A percentile compares a stretch with the other conserved stretches of the same genome.
Conservation (phyloP, 2,329 filamentous ascomycete genomes). For the Xylariales sp. region DNA sequence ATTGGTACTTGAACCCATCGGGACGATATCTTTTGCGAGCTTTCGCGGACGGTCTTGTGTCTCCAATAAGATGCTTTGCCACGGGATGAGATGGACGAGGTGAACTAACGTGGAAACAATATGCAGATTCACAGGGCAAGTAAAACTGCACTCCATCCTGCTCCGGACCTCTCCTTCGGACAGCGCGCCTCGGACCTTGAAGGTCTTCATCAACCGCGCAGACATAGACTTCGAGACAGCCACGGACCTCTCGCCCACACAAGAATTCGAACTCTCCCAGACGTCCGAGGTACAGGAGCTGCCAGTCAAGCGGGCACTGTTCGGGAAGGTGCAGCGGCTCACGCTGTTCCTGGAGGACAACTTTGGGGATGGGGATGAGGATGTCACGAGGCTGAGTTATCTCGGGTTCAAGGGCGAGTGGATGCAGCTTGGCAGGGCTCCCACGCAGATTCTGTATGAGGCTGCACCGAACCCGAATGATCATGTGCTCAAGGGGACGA, state of each 20-base stretch:
- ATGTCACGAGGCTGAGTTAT: slow-evolving; percentile 75
- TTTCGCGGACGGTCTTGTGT: too few species aligned
- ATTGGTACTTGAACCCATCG: not conserved
- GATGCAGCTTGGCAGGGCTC: slow-evolving; percentile 79
- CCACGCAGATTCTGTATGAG: slow-evolving; percentile 86
- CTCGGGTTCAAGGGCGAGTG: slow-evolving; percentile 93
- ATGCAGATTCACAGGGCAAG: slow-evolving; percentile 89
- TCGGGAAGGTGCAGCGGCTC: slow-evolving; percentile 78
- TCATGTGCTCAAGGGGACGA: slow-evolving; percentile 63
- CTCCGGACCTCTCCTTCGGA: slow-evolving; percentile 70
- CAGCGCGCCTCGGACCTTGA: slow-evolving; percentile 75
- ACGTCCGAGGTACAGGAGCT: slow-evolving; percentile 82
- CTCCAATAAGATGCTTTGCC: too few species aligned
- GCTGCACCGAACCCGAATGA: slow-evolving; percentile 87
- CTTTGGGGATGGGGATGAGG: slow-evolving; percentile 74
- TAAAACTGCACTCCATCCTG: slow-evolving; percentile 86
- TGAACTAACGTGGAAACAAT: too few species aligned
- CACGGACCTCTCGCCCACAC: slow-evolving; percentile 64
- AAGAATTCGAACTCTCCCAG: slow-evolving; percentile 72
- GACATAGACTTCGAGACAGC: slow-evolving; percentile 81
- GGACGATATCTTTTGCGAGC: not conserved
- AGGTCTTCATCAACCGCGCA: slow-evolving; percentile 81
- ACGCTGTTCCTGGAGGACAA: slow-evolving; percentile 91
- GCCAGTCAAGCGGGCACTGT: slow-evolving; percentile 79
- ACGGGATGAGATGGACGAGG: too few species aligned